These are phyloP conservation scores for Hyphopichia fennica DNA, from an alignment of 1,139 yeast genomes.

Conservation along the genomic window DNA sequence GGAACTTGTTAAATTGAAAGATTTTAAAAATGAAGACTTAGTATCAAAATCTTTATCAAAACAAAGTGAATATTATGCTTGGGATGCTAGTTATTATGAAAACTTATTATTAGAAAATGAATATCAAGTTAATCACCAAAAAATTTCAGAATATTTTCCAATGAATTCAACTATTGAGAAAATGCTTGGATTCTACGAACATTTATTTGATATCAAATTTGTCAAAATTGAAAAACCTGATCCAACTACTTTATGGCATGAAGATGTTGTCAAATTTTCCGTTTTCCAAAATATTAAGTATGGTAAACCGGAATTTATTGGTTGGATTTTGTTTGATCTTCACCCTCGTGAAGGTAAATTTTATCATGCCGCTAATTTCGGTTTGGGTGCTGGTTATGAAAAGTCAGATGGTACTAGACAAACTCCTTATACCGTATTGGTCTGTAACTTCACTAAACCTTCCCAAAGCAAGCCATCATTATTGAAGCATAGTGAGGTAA, in stretches of 20 bases:
- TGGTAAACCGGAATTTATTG: slow-evolving; percentile 61
- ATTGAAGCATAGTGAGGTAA: slow-evolving; percentile 75
- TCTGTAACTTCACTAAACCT: slow-evolving; percentile 84
- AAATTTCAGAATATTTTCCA: slow-evolving; percentile 79
- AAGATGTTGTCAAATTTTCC: slow-evolving; percentile 71
- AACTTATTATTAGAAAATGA: slow-evolving; percentile 64
- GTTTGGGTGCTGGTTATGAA: slow-evolving; percentile 61
- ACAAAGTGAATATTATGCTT: slow-evolving; percentile 53
- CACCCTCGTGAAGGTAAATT: slow-evolving; percentile 87
- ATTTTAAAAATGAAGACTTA: slow-evolving; percentile 56
- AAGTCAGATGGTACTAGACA: slow-evolving; percentile 50
- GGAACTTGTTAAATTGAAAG: slow-evolving; percentile 51
- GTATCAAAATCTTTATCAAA: slow-evolving; percentile 38
- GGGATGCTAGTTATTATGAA: slow-evolving; percentile 74
- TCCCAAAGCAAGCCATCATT: slow-evolving; percentile 69
- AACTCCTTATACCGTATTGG: slow-evolving; percentile 73
- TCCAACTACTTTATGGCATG: slow-evolving; percentile 57
- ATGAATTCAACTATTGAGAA: slow-evolving; percentile 62
- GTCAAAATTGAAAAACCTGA: slow-evolving; percentile 45
- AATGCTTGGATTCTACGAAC: slow-evolving; percentile 72
- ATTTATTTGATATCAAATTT: slow-evolving; percentile 66
- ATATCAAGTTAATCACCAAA: slow-evolving; percentile 68
- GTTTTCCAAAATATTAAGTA: slow-evolving; percentile 61
- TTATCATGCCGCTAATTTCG: slow-evolving; percentile 85
- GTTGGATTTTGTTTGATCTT: slow-evolving; percentile 77